Evolutionary conservation across 768 basidiomycete species (phyloP).

Genomic region (Russula foetens): DNA sequence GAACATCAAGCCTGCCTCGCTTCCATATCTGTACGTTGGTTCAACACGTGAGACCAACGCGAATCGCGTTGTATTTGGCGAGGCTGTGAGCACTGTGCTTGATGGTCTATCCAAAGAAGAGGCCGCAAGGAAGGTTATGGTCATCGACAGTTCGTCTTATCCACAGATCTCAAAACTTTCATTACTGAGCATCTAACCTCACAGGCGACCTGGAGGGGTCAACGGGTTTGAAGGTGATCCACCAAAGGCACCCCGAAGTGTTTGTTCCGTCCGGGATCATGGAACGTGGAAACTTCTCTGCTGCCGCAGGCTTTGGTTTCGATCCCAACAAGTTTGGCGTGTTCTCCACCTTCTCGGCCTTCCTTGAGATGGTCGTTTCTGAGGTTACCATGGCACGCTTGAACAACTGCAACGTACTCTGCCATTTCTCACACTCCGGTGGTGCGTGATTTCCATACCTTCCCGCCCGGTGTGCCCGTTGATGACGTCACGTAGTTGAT

Average conservation of each 20-base stretch:
- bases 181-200: slow-evolving; percentile 8
- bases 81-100: slow-evolving; percentile 72
- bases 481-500: slow-evolving; percentile 12
- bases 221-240: slow-evolving; percentile 80
- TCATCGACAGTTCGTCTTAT: slow-evolving; percentile 63
- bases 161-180: neutral
- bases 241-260: slow-evolving; percentile 85
- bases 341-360: slow-evolving; percentile 87
- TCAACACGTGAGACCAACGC: slow-evolving; percentile 69
- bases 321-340: slow-evolving; percentile 76
- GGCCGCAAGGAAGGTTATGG: slow-evolving; percentile 71
- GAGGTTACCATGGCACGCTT: slow-evolving; percentile 91
- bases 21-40: slow-evolving; percentile 58
- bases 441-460: slow-evolving; percentile 35
- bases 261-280: slow-evolving; percentile 81
- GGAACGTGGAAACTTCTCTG: slow-evolving; percentile 79
- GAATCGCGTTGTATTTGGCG: slow-evolving; percentile 78
- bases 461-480: neutral
- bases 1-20: slow-evolving; percentile 50
- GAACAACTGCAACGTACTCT: slow-evolving; percentile 81
- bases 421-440: slow-evolving; percentile 86
- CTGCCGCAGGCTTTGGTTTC: slow-evolving; percentile 84
- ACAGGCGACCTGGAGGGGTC: slow-evolving; percentile 81
- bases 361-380: slow-evolving; percentile 85
- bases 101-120: slow-evolving; percentile 71